Conservation (phyloP, 202 grass and related monocot species). For the Eragrostis tef region DNA sequence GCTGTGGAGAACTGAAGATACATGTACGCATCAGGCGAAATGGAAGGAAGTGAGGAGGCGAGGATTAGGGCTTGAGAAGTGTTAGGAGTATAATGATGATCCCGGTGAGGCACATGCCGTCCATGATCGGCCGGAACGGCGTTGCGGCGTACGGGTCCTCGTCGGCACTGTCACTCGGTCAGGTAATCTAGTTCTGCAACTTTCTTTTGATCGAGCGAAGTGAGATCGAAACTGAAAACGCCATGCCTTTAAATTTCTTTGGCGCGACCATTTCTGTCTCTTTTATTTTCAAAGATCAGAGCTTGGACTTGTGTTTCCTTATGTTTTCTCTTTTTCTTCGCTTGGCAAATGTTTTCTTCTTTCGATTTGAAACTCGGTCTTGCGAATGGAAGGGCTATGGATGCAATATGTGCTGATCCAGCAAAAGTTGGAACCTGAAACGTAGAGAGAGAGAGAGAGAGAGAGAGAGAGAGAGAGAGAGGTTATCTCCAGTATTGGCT, state of each 20-base stretch:
- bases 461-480: neutral
- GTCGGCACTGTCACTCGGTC: slow-evolving; percentile 79
- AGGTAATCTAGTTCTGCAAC: slow-evolving; percentile 54
- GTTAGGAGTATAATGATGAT: slow-evolving; percentile 75
- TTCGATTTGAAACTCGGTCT: slow-evolving; percentile 27
- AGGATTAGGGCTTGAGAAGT: slow-evolving; percentile 60
- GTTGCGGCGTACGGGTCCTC: slow-evolving; percentile 72
- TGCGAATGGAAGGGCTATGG: neutral
- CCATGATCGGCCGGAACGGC: slow-evolving; percentile 83
- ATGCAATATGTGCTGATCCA: slow-evolving; percentile 29
- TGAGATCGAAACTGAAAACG: neutral
- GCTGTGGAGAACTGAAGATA: neutral
- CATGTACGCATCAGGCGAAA: slow-evolving; percentile 43
- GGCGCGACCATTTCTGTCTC: too few relatives aligned
- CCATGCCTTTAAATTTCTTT: neutral
- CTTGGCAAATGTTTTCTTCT: neutral
- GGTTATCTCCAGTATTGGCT: slow-evolving; percentile 15
- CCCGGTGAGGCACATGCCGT: slow-evolving; percentile 72
- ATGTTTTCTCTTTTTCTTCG: neutral
- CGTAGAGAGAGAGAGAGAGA: neutral
- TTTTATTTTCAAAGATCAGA: slow-evolving; percentile 22
- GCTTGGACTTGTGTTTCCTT: neutral
- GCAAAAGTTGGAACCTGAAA: slow-evolving; percentile 45
- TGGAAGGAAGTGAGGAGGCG: slow-evolving; percentile 35
- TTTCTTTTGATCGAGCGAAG: neutral